A percentile compares a stretch with the other conserved stretches of the same genome.
These are phyloP conservation scores for Rhodotorula sp. DNA, from an alignment of 1,284 basidiomycete genomes.

Conservation along the genomic window DNA sequence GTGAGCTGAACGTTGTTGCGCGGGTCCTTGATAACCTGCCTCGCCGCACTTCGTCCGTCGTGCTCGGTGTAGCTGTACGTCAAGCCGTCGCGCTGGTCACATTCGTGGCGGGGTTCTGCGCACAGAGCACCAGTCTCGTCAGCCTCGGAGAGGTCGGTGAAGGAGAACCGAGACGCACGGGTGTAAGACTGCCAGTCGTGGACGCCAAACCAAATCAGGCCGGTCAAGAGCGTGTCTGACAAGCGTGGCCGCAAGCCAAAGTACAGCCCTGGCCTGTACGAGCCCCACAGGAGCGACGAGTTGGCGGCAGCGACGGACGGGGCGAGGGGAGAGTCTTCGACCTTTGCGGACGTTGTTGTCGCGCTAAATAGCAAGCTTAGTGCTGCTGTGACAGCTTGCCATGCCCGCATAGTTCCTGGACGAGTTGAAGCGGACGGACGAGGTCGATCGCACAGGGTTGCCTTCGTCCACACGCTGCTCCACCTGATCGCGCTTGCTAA, in stretches of 20 bases:
- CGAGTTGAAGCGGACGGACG: too few species aligned
- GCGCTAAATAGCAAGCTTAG: too few species aligned
- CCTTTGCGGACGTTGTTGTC: too few species aligned
- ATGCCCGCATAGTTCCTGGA: too few species aligned
- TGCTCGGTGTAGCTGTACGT: constrained; percentile 84
- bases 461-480: too few species aligned
- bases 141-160: constrained; percentile 1
- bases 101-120: constrained; percentile 77
- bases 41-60: constrained; percentile 78
- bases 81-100: constrained; percentile 80
- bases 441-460: too few species aligned
- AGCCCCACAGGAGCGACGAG: constrained; percentile 75
- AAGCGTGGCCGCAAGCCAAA: constrained; percentile 82
- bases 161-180: background rate
- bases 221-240: constrained; percentile 83
- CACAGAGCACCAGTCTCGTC: background rate
- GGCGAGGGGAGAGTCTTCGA: too few species aligned
- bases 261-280: constrained; percentile 87
- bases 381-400: too few species aligned
- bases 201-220: constrained; percentile 86
- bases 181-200: constrained; percentile 63
- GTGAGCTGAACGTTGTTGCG: constrained; percentile 80
- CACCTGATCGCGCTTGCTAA: too few species aligned
- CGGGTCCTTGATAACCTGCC: constrained; percentile 77
- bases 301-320: constrained; percentile 6